Percentiles rank a stretch among this genome's conserved stretches.
phyloP scores from a whole-genome alignment of 139 green algal genomes.

The Ulvella scutata region DNA sequence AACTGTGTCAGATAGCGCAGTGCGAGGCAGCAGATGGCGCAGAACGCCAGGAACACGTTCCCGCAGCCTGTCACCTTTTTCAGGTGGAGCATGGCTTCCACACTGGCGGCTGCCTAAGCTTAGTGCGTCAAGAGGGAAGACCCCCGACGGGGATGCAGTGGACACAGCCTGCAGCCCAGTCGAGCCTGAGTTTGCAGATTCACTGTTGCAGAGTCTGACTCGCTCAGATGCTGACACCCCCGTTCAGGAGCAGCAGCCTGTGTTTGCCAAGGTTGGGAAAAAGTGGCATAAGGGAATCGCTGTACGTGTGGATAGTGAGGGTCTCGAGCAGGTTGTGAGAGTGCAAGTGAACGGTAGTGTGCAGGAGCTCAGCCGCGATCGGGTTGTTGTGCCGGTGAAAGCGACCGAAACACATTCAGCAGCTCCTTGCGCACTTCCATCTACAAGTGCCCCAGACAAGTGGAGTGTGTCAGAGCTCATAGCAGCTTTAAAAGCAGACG shows the following conservation, averaged over 20 bases:
- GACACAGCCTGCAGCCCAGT: too few relatives aligned
- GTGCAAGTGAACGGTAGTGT: neutral
- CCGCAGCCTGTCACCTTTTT: too few relatives aligned
- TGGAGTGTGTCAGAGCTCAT: neutral
- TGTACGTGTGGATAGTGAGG: neutral
- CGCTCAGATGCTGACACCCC: neutral
- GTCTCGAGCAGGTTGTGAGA: neutral
- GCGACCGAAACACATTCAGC: neutral
- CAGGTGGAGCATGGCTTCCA: too few relatives aligned
- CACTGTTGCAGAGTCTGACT: neutral
- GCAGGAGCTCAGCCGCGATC: neutral
- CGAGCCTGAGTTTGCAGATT: too few relatives aligned
- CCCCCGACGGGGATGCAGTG: too few relatives aligned
- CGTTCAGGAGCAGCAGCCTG: neutral
- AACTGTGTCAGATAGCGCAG: too few relatives aligned
- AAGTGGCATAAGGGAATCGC: neutral
- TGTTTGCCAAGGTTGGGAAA: neutral
- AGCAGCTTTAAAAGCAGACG: neutral
- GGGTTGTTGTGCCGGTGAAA: neutral
- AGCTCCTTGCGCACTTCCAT: neutral
- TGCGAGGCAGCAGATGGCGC: too few relatives aligned
- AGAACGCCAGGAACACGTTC: too few relatives aligned
- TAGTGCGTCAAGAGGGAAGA: too few relatives aligned
- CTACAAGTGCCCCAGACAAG: too few relatives aligned
- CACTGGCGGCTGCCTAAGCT: too few relatives aligned